phyloP scores from a whole-genome alignment of 257 asterid genomes.

The Plectranthus barbatus region DNA sequence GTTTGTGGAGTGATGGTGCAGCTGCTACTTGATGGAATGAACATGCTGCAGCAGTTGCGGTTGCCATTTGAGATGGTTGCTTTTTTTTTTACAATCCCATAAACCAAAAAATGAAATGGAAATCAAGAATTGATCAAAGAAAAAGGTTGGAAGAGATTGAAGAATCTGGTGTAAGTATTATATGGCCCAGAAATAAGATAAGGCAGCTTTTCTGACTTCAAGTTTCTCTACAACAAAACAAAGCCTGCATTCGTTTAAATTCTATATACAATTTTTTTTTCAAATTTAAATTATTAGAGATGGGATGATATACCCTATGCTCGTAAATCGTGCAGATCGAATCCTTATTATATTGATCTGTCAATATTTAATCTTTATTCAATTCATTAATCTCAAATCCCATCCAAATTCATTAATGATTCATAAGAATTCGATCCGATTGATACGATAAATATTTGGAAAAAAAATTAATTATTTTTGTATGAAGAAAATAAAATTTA shows the following conservation, averaged over 20 bases:
- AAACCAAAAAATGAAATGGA: background rate
- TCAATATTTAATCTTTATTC: too few species aligned
- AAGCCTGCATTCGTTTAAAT: background rate
- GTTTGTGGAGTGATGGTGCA: constrained; percentile 18
- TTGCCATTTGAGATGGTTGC: constrained; percentile 14
- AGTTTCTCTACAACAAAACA: background rate
- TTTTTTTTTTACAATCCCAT: constrained; percentile 5
- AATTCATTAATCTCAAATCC: too few species aligned
- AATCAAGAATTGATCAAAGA: background rate
- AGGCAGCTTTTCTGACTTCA: constrained; percentile 7
- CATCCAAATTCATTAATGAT: too few species aligned
- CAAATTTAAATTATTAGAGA: too few species aligned
- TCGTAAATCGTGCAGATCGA: too few species aligned
- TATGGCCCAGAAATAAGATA: constrained; percentile 33
- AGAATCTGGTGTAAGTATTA: constrained; percentile 6
- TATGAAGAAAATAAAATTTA: too few species aligned
- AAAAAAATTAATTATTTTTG: too few species aligned
- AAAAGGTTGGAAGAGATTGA: background rate
- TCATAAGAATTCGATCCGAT: too few species aligned
- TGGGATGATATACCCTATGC: too few species aligned
- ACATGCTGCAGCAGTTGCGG: constrained; percentile 11
- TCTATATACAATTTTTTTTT: too few species aligned
- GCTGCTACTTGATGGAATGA: constrained; percentile 16
- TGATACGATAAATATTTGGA: too few species aligned
- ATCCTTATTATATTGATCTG: too few species aligned